Conservation (phyloP, 805 yeast species). For the Ogataea degrootiae region DNA sequence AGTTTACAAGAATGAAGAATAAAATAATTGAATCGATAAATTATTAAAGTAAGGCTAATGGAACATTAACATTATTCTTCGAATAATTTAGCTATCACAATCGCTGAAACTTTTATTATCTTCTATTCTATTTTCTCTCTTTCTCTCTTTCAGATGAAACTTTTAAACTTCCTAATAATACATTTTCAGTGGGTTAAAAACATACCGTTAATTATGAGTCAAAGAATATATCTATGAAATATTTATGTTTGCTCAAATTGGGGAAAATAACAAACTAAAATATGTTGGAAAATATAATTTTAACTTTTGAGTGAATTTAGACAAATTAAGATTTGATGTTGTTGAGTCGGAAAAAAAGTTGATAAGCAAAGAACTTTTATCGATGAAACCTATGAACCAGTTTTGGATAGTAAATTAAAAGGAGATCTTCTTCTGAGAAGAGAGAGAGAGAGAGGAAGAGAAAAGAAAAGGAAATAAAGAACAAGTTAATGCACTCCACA, state of each 20-base stretch:
- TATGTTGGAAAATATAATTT: neutral
- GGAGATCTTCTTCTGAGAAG: slow-evolving; percentile 33
- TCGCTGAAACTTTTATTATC: too few species aligned
- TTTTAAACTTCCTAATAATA: neutral
- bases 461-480: slow-evolving; percentile 6
- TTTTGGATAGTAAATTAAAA: slow-evolving; percentile 18
- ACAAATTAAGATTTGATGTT: too few species aligned
- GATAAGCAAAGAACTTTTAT: neutral
- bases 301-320: neutral
- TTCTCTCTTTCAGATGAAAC: neutral
- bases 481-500: neutral
- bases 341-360: neutral
- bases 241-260: neutral
- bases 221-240: neutral
- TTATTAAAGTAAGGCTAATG: too few species aligned
- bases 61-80: too few species aligned
- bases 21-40: too few species aligned
- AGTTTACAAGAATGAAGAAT: too few species aligned
- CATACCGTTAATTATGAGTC: neutral
- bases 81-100: too few species aligned
- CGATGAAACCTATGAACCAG: neutral
- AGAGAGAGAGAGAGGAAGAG: slow-evolving; percentile 28
- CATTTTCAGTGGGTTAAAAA: neutral
- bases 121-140: too few species aligned
- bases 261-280: slow-evolving; percentile 2